Conservation (phyloP, 2,329 filamentous ascomycete genomes). For the Claviceps cyperi region DNA sequence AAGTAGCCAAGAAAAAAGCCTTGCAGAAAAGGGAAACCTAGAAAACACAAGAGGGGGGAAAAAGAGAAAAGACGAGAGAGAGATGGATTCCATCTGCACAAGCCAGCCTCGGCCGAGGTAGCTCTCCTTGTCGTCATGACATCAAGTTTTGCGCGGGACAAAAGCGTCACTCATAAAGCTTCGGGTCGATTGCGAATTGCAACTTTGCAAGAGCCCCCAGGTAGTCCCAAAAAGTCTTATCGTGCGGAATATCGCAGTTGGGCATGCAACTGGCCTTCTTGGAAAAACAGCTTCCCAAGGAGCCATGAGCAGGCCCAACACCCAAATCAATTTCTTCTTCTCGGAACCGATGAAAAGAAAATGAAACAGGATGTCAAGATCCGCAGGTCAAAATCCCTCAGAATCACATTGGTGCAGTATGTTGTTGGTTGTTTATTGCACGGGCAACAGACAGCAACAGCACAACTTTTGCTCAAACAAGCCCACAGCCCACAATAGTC, state of each 20-base stretch:
- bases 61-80: constrained; percentile 8
- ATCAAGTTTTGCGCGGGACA: constrained; percentile 1
- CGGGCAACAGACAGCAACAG: too few relatives aligned
- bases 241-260: constrained; percentile 1
- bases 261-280: neutral
- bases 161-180: constrained; percentile 10
- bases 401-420: constrained; percentile 21
- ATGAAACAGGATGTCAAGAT: constrained; percentile 5
- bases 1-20: too few relatives aligned
- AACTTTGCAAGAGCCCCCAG: constrained; percentile 23
- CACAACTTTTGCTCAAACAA: too few relatives aligned
- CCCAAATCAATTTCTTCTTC: neutral
- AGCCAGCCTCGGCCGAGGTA: neutral
- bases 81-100: neutral
- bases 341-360: neutral
- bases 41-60: neutral
- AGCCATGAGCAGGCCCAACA: neutral
- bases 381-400: constrained; percentile 25
- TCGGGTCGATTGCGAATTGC: constrained; percentile 5
- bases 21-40: neutral
- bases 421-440: neutral
- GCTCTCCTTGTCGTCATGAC: neutral
- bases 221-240: constrained; percentile 15
- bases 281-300: too few relatives aligned
- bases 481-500: constrained; percentile 11